Base-by-base conservation (phyloP, 805 yeast species). In the Komagataella phaffii region DNA sequence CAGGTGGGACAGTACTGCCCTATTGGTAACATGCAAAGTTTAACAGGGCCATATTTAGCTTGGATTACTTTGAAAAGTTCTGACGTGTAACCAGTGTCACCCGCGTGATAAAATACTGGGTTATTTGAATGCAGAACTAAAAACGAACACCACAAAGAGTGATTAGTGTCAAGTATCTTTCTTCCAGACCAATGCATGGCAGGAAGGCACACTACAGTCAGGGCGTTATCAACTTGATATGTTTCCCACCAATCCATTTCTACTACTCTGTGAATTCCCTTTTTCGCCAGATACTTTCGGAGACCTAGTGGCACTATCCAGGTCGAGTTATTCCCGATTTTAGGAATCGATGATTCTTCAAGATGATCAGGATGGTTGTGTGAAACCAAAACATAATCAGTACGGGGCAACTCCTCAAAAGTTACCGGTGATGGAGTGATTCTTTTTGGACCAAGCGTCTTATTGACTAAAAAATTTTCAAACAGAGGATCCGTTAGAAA, bases 171-270 rank as follows among this genome's bases (percentile, higher is more conserved):
- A 17, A 81, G 61, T n/a, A 90, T 65, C 40, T 77, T 76, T 44
- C 96, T 68, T 0, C 98, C 98, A 1, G 95, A 85, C 98, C 98
- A 91, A 66, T 91, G 98, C 95, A 85, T 84, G 0, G 97, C 88
- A 0, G 98, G 98, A 0, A 93, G 77, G 64, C 96, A 87, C 1
- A 87, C 90, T 17, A 91, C 71, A 57, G 87, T 89, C 70, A 84
- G 89, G 2, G 45, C n/a, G n/a, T 21, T 18, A 19, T 18, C 40
- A 21, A 81, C 54, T 2, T 78, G 68, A 17, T 74, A 72, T 24
- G 74, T 67, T 51, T 89, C 89, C 98, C 98, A 91, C 98, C 98
- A 91, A 57, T 84, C 82, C 80, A 91, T 72, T 62, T 91, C 97
- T 1, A 81, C 71, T 6, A 80, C 76, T 50, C 81, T 79, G 24